Conservation (phyloP, 73 alveolate species). For the Paramecium caudatum region DNA sequence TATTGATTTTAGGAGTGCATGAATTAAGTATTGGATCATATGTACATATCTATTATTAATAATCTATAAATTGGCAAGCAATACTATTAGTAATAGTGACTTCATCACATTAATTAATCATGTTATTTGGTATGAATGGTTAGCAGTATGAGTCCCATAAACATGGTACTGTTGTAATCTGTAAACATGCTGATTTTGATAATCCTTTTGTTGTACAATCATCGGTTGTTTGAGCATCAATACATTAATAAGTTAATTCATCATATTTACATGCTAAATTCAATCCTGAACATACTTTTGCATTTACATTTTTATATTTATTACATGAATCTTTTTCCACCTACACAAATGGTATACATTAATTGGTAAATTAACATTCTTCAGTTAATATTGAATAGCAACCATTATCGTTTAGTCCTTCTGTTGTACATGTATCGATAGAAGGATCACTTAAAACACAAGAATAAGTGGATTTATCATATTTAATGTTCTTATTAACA, state of each 20-base stretch:
- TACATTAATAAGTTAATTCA: not conserved
- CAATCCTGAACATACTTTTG: constrained; percentile 7
- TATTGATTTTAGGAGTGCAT: not conserved
- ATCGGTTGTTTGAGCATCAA: not conserved
- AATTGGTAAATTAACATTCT: not conserved
- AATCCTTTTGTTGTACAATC: constrained; percentile 7
- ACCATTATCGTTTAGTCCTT: constrained; percentile 23
- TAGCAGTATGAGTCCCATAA: not conserved
- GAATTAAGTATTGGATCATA: not conserved
- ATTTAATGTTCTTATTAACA: not conserved
- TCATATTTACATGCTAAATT: constrained; percentile 25
- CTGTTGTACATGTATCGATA: not conserved
- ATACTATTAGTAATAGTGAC: not conserved
- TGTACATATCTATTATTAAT: not conserved
- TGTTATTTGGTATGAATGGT: not conserved
- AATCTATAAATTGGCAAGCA: constrained; percentile 40
- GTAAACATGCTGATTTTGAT: constrained; percentile 15
- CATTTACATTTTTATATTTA: not conserved
- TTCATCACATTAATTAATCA: constrained; percentile 15
- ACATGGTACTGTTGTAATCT: not conserved
- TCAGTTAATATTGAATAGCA: not conserved
- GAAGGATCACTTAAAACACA: constrained; percentile 2
- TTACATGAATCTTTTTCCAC: not conserved
- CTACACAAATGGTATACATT: not conserved
- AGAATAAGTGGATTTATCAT: not conserved